These are phyloP conservation scores for Physcomitrium patens DNA, from an alignment of 225 moss, liverwort and hornwort genomes.

Conservation along the genomic window DNA sequence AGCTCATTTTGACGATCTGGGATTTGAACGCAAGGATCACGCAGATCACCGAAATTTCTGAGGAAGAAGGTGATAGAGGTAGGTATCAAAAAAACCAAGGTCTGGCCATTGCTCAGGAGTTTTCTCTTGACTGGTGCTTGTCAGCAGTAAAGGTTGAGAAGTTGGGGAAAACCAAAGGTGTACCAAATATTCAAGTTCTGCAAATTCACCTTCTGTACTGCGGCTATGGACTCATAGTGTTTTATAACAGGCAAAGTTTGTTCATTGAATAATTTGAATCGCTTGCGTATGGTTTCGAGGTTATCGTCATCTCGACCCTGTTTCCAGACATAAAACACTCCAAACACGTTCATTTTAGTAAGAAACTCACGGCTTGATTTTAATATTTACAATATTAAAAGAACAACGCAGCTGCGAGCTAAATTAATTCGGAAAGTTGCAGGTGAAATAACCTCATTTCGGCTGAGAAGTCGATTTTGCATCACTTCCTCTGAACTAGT, in stretches of 20 bases:
- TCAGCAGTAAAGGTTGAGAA: neutral
- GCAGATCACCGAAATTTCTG: neutral
- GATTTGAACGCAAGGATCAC: neutral
- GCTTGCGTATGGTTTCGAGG: slow-evolving; percentile 85
- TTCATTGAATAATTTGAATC: slow-evolving; percentile 84
- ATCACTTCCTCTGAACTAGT: slow-evolving; percentile 86
- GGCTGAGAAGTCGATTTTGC: slow-evolving; percentile 77
- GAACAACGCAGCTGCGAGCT: neutral
- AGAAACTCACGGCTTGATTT: neutral
- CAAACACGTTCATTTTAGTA: slow-evolving; percentile 8
- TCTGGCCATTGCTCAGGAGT: neutral
- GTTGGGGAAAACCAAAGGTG: neutral
- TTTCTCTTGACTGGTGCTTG: too few species aligned
- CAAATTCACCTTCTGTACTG: slow-evolving; percentile 75
- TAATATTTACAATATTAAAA: neutral
- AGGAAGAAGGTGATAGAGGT: neutral
- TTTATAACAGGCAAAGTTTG: slow-evolving; percentile 87
- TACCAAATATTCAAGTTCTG: neutral
- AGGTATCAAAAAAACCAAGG: neutral
- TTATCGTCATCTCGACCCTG: slow-evolving; percentile 98
- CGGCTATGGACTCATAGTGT: slow-evolving; percentile 74
- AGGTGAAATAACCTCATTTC: slow-evolving; percentile 64
- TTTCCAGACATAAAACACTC: slow-evolving; percentile 8
- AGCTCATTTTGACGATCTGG: neutral
- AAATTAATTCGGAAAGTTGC: too few species aligned